phyloP scores from a whole-genome alignment of 768 basidiomycete genomes.

The Leccinum longicurvipes region DNA sequence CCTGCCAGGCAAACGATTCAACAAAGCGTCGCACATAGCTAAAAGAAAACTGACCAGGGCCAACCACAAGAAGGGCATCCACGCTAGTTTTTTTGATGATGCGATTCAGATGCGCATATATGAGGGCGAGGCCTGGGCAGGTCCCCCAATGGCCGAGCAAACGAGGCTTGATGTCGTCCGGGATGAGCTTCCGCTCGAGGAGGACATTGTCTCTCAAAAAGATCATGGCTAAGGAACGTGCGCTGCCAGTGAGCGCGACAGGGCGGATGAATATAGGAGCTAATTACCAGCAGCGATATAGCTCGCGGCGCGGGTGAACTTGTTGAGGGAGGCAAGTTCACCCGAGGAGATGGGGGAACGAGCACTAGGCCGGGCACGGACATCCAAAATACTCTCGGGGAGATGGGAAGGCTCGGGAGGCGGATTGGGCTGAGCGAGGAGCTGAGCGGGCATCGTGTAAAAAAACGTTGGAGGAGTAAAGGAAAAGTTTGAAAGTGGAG shows the following conservation, averaged over 20 bases:
- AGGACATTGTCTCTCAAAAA: slow-evolving; percentile 75
- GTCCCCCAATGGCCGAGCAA: slow-evolving; percentile 85
- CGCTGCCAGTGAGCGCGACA: not conserved
- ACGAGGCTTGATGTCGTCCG: slow-evolving; percentile 75
- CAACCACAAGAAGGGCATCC: slow-evolving; percentile 74
- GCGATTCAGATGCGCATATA: slow-evolving; percentile 68
- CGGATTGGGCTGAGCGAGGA: slow-evolving; percentile 59
- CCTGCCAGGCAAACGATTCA: slow-evolving; percentile 32
- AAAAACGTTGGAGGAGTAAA: not conserved
- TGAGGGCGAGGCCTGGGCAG: slow-evolving; percentile 72
- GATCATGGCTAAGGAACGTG: slow-evolving; percentile 61
- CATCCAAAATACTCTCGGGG: slow-evolving; percentile 52
- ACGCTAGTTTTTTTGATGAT: slow-evolving; percentile 57
- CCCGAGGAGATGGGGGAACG: slow-evolving; percentile 44
- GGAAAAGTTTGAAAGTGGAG: not conserved
- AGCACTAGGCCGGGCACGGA: slow-evolving; percentile 45
- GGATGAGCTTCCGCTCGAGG: slow-evolving; percentile 53
- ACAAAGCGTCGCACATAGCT: not conserved
- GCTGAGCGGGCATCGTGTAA: slow-evolving; percentile 54
- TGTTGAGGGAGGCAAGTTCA: slow-evolving; percentile 49
- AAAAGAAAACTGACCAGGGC: slow-evolving; percentile 50
- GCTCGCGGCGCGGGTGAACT: slow-evolving; percentile 60
- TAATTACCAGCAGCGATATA: slow-evolving; percentile 66
- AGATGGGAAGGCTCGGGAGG: slow-evolving; percentile 67
- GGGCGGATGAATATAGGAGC: not conserved